Conservation (phyloP, 2,329 filamentous ascomycete genomes). For the Sphaerulina populicola region DNA sequence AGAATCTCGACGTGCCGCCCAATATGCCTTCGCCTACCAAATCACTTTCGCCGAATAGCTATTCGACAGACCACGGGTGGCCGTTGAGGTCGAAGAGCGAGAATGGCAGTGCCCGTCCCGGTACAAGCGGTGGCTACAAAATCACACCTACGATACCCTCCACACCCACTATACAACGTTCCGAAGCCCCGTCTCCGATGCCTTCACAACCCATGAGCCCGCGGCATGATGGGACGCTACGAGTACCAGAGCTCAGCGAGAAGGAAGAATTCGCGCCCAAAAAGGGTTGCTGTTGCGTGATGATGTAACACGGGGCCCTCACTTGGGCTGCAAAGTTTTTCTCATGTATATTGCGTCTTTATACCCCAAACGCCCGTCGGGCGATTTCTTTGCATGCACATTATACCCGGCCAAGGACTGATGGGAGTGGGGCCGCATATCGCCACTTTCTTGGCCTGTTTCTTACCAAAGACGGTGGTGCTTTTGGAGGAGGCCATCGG, state of each 20-base stretch:
- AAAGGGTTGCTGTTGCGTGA: conserved; percentile 61
- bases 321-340: not conserved
- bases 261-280: conserved; percentile 48
- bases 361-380: not conserved
- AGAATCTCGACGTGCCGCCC: not conserved
- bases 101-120: conserved; percentile 28
- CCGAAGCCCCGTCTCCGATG: conserved; percentile 13
- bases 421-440: not conserved
- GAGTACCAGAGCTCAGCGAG: conserved; percentile 49
- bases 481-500: not conserved
- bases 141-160: conserved; percentile 40
- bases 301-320: conserved; percentile 50
- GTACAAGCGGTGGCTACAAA: conserved; percentile 41
- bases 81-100: conserved; percentile 27
- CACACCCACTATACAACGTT: conserved; percentile 21
- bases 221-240: conserved; percentile 38
- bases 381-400: not conserved
- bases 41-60: conserved; percentile 13
- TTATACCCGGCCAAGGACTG: not conserved
- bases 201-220: conserved; percentile 24
- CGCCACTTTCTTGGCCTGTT: not conserved
- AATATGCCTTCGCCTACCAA: not conserved
- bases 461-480: not conserved
- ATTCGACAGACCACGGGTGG: conserved; percentile 21
- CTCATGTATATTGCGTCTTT: not conserved